Evolutionary conservation across 495 filamentous ascomycete species (phyloP).

Genomic region (Cenococcum geophilum): DNA sequence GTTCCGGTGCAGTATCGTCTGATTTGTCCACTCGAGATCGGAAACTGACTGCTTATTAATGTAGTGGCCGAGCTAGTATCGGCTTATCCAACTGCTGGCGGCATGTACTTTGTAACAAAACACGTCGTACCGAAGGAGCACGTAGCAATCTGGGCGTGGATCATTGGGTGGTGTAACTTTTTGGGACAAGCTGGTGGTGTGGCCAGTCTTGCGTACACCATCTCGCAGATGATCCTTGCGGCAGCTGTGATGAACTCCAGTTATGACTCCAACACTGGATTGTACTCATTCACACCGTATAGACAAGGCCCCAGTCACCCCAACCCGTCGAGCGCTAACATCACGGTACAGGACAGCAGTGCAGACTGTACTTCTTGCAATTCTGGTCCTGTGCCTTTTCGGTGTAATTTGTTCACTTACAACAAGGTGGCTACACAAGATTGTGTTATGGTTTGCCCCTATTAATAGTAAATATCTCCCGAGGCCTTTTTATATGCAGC

Average conservation of each 20-base stretch:
- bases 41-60: slow-evolving; percentile 6
- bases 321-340: slow-evolving; percentile 11
- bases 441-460: slow-evolving; percentile 65
- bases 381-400: slow-evolving; percentile 51
- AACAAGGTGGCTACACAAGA: slow-evolving; percentile 56
- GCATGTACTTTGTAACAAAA: slow-evolving; percentile 47
- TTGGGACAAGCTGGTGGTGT: slow-evolving; percentile 60
- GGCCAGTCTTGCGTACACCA: slow-evolving; percentile 61
- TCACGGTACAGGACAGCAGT: slow-evolving; percentile 46
- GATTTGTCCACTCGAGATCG: not conserved
- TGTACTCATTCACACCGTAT: slow-evolving; percentile 43
- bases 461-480: slow-evolving; percentile 52
- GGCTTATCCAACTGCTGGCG: slow-evolving; percentile 49
- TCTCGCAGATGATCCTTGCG: slow-evolving; percentile 61
- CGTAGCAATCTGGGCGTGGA: slow-evolving; percentile 46
- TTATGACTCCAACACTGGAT: slow-evolving; percentile 32
- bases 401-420: slow-evolving; percentile 61
- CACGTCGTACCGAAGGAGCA: slow-evolving; percentile 42
- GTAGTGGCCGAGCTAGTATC: slow-evolving; percentile 50
- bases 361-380: slow-evolving; percentile 58
- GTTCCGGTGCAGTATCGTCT: slow-evolving; percentile 45
- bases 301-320: slow-evolving; percentile 27
- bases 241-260: slow-evolving; percentile 56
- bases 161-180: slow-evolving; percentile 62
- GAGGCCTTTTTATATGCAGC: not conserved